Conservation (phyloP, 345 rosid species). For the Corchorus olitorius region DNA sequence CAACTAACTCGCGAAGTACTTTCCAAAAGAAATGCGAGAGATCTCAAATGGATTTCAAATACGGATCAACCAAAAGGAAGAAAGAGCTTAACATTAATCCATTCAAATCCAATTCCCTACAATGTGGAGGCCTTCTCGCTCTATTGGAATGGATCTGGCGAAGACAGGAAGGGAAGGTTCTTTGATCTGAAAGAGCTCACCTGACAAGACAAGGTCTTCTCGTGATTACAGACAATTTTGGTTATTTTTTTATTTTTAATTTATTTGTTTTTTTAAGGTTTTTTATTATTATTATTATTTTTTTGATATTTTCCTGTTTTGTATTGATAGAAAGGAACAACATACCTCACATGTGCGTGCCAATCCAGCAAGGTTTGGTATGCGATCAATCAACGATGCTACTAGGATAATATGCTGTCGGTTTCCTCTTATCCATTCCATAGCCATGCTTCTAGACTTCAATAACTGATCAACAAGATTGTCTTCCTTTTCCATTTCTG, state of each 20-base stretch:
- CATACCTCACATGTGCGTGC: too few relatives aligned
- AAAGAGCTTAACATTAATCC: neutral
- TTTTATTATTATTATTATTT: neutral
- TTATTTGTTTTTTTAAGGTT: neutral
- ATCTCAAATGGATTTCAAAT: neutral
- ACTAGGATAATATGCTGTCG: too few relatives aligned
- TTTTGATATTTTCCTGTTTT: neutral
- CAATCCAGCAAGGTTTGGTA: too few relatives aligned
- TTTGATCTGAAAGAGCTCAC: slow-evolving; percentile 15
- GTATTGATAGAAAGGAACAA: too few relatives aligned
- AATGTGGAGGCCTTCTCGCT: neutral
- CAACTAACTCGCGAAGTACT: neutral
- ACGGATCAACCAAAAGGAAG: neutral
- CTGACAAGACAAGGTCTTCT: neutral
- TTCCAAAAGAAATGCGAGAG: neutral
- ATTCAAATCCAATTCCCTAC: neutral
- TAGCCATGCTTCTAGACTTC: too few relatives aligned
- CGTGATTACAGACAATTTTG: slow-evolving; percentile 6
- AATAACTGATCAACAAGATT: too few relatives aligned
- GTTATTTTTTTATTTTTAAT: neutral
- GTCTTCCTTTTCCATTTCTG: too few relatives aligned
- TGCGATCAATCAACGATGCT: too few relatives aligned
- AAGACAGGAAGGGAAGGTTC: neutral
- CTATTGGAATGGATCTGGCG: neutral
- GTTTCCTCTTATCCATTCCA: too few relatives aligned